Conservation (phyloP, 2,329 filamentous ascomycete species). For the Xylaria multiplex region DNA sequence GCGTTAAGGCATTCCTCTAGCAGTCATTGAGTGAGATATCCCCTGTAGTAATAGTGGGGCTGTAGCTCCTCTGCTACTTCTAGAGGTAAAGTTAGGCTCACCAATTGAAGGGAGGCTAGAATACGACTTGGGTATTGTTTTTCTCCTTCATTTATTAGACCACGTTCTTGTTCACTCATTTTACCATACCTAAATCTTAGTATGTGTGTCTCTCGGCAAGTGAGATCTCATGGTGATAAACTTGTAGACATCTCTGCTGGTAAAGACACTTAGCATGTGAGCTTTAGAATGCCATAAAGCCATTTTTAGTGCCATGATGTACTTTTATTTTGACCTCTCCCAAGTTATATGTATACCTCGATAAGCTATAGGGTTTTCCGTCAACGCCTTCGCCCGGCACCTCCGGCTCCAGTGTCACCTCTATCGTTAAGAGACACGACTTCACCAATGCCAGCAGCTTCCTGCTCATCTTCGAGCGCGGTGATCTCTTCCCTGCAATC, state of each 20-base stretch:
- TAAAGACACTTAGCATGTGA: too few relatives aligned
- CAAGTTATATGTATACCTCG: neutral
- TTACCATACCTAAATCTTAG: too few relatives aligned
- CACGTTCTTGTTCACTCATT: too few relatives aligned
- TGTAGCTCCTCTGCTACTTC: neutral
- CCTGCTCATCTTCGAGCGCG: slow-evolving; percentile 92
- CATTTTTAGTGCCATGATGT: neutral
- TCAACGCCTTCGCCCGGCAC: slow-evolving; percentile 50
- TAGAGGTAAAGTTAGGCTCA: too few relatives aligned
- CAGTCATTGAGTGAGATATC: slow-evolving; percentile 2
- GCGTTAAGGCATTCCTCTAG: slow-evolving; percentile 14
- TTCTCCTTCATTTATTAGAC: too few relatives aligned
- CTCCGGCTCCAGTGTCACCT: slow-evolving; percentile 64
- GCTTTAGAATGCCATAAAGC: neutral
- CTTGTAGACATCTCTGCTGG: too few relatives aligned
- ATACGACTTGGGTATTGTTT: too few relatives aligned
- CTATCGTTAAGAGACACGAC: slow-evolving; percentile 87
- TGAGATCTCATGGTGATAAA: too few relatives aligned
- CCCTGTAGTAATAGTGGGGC: slow-evolving; percentile 12
- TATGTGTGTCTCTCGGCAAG: too few relatives aligned
- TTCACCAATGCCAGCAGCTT: slow-evolving; percentile 93
- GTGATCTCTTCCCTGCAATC: slow-evolving; percentile 94
- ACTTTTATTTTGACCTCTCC: neutral
- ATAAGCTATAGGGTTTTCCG: neutral
- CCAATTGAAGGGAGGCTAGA: too few relatives aligned